Base-by-base conservation (phyloP, 2,329 filamentous ascomycete species). In the Coleophoma cylindrospora region DNA sequence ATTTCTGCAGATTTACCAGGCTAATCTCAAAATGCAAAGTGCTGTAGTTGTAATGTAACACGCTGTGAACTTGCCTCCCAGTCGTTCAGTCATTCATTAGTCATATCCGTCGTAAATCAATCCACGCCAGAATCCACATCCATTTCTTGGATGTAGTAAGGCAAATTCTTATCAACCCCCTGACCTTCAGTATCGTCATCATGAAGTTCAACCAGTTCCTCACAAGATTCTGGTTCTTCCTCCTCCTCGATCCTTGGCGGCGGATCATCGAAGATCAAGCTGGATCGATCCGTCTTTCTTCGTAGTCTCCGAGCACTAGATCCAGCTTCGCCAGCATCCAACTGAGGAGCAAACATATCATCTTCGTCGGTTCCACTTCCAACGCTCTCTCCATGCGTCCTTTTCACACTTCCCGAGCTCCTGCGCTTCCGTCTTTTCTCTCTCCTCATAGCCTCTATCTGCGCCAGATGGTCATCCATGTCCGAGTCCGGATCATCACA, bases 291-390 rank as follows among this genome's bases (percentile, higher is more conserved):
- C 2, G 56, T 55, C 45, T 64, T 66, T 40, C 64, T 54, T 40
- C 64, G 48, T 33, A 67, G 48, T 50, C 64, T 58, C 34, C 64
- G 55, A n/a, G 61, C 63, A 54, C 60, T 65, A 13, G 56, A 57
- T 14, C 63, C 61, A 12, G 56, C 61, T 33, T 66, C 62, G 48
- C 61, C 63, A 3, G 58, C 56, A n/a, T 56, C 58, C 14, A 62
- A 57, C 34, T 61, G 57, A n/a, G 51, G 55, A 14, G 58, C 54
- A 9, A 61, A 59, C 44, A 66, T 49, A 46, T 66, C 64, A 45
- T 65, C 63, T 13, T 66, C 62, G 45, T 66, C 64, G 4, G 61
- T 66, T 50, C 63, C 64, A 48, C 60, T 63, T 7, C 64, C 64
- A 34, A 67, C 63, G 48, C 62, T 65, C 51, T 65, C 57, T 34